Base-by-base conservation (phyloP, 202 grass and related monocot genomes). In the Zizania palustris region DNA sequence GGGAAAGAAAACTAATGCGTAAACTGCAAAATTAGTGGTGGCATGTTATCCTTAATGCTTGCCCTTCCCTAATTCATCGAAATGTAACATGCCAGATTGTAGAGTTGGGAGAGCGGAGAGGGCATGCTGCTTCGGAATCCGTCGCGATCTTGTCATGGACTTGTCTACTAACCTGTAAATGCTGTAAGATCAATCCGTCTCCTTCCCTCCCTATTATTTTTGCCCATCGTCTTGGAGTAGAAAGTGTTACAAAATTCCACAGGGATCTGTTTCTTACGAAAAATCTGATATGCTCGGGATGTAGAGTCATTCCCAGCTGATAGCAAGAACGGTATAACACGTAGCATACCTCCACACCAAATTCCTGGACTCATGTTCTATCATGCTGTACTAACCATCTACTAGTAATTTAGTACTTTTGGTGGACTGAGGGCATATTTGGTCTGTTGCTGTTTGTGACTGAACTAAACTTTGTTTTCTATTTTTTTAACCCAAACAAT, bases 41-140 rank as follows among this genome's bases (percentile, higher is more conserved):
- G 28, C 41, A 80, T 62, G 35, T 2, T 1, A 49, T 62, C 38
- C 10, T 5, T 71, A 12, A 12, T 9, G 34, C n/a, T 58, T 79
- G 16, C 60, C 16, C 42, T 44, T 38, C 1, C 59, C 28, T 60
- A 75, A 91, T 34, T 59, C 67, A 71, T 76, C 0, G 33, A 85
- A 54, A 35, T 82, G 34, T 16, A 35, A 49, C 59, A 53, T 93
- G 71, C 51, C 88, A 93, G 91, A 68, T 76, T 91, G 80, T 93
- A 87, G 82, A 72, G 55, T 74, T 18, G 42, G 38, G 87, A 71
- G 20, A 86, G 55, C 66, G 50, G 51, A 74, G 15, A 7, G 8
- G 56, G 42, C 67, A 45, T 45, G 65, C 64, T 56, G 38, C 78
- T 48, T 65, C n/a, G 16, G 72, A 68, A 64, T 76, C 56, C 63